Base-by-base conservation (phyloP, 2,329 filamentous ascomycete species). In the Aspergillus flavus region DNA sequence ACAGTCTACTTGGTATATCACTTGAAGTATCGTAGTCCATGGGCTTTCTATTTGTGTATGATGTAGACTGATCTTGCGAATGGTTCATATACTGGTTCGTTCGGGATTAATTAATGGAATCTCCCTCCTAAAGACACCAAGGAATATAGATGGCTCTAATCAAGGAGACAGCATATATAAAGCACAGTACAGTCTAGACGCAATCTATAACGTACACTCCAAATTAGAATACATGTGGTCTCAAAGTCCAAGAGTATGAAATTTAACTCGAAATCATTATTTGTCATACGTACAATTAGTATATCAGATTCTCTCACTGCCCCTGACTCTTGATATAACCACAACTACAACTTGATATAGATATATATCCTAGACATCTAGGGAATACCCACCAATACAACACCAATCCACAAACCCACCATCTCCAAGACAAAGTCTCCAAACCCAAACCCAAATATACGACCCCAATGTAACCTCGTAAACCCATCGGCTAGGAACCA, bases 191-290 rank as follows among this genome's bases (percentile, higher is more conserved):
- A 41, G 16, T n/a, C n/a, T 19, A 7, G 2, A 1, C 16, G 4
- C 16, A 19, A 19, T 9, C 19, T n/a, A 41, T 19, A 1, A n/a
- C 19, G n/a, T 41, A n/a, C 6, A n/a, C 39, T 9, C n/a, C 21
- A 23, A 23, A 39, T 41, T 9, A 41, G 6, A 7, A 41, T 9
- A 41, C 16, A 1, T 19, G 16, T n/a, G 19, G 6, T 9, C 10
- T 6, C 16, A 41, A 19, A 41, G 16, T 2, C 10, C 39, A 41
- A 41, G 16, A 4, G 39, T 9, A n/a, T 7, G 30, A 32, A 2
- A 41, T 41, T 2, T 9, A n/a, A 41, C 2, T 3, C 1, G 6
- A 9, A n/a, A 19, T n/a, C 0, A n/a, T 5, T 16, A 9, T 0
- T 19, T 10, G 19, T n/a, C 39, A 7, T 41, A 41, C 7, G 16